A percentile compares a stretch with the other conserved stretches of the same genome.
phyloP scores from a whole-genome alignment of 164 flowering plant species.

The Kingdonia uniflora region DNA sequence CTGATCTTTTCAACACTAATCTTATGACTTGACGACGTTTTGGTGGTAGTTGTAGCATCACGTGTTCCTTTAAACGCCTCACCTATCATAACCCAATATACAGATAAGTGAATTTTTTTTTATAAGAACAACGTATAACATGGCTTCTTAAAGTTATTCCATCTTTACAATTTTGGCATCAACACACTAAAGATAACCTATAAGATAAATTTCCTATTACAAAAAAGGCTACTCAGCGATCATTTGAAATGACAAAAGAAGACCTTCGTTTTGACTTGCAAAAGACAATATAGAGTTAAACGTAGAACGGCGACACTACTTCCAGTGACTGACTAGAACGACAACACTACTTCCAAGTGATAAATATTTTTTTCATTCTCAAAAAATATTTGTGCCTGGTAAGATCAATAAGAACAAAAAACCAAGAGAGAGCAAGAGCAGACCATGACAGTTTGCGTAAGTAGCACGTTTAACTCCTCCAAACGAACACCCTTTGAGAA shows the following conservation, averaged over 20 bases:
- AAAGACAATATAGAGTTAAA: no score
- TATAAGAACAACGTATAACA: neutral
- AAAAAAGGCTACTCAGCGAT: no score
- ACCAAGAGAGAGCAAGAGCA: constrained; percentile 16
- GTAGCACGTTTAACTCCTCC: constrained; percentile 78
- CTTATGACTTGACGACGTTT: constrained; percentile 79
- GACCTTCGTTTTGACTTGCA: no score
- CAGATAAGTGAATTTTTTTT: neutral
- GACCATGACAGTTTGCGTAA: constrained; percentile 90
- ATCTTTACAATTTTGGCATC: no score
- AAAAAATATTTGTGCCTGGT: neutral
- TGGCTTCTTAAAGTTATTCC: no score
- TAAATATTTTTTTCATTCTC: no score
- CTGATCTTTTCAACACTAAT: constrained; percentile 46
- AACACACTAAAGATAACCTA: no score
- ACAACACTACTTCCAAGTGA: no score
- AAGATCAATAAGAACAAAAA: neutral
- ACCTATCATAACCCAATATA: constrained; percentile 26
- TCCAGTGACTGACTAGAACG: no score
- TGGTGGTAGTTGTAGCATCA: constrained; percentile 75
- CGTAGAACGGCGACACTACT: no score
- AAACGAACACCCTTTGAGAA: constrained; percentile 79
- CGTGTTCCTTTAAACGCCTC: constrained; percentile 88
- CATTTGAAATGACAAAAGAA: no score
- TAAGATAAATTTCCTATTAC: no score